Conservation (phyloP, 306 rosid species). For the Pachyrhizus erosus region DNA sequence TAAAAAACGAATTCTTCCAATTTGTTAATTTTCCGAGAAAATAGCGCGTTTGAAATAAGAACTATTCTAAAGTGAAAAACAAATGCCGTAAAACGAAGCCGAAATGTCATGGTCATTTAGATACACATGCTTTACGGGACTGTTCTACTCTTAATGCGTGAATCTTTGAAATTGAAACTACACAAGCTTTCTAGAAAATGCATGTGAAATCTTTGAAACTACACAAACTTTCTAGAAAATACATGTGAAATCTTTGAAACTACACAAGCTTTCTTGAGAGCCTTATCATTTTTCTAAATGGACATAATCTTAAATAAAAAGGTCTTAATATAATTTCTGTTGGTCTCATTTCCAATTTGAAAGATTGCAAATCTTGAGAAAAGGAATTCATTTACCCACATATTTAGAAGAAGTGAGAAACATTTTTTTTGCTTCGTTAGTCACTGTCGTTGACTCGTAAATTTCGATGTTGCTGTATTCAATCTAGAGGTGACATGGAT, state of each 20-base stretch:
- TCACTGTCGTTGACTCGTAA: background rate
- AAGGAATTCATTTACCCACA: background rate
- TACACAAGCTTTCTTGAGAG: constrained; percentile 7
- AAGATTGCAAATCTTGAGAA: background rate
- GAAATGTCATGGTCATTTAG: background rate
- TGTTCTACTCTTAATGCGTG: background rate
- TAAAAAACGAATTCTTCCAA: background rate
- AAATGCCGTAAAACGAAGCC: background rate
- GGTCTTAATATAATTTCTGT: background rate
- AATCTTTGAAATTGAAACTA: constrained; percentile 19
- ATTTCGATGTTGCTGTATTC: too few species aligned
- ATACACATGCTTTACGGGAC: background rate
- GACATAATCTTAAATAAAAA: too few species aligned
- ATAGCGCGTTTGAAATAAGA: background rate
- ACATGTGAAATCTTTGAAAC: constrained; percentile 12
- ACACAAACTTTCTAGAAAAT: constrained; percentile 7
- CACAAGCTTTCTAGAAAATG: background rate
- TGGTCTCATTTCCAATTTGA: background rate
- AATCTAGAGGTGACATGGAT: too few species aligned
- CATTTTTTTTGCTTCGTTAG: background rate
- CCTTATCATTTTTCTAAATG: too few species aligned
- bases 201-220: constrained; percentile 16
- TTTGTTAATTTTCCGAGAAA: background rate
- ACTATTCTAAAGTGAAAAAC: background rate
- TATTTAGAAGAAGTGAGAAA: background rate